phyloP scores from a whole-genome alignment of 208 protist genomes.

The Kentomonas sorsogonicus region DNA sequence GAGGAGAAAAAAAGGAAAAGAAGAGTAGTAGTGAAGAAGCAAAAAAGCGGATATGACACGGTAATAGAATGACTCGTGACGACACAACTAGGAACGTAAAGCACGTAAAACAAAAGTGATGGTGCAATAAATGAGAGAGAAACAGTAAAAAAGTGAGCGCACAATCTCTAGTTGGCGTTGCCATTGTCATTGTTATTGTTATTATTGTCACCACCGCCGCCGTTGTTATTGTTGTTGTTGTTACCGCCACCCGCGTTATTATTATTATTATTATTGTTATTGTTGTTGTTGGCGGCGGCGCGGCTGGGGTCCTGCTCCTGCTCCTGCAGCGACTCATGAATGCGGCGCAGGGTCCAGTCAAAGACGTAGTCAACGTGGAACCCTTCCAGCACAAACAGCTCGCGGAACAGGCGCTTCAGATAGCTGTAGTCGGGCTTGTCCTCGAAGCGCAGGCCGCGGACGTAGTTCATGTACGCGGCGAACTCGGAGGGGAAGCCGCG shows the following conservation, averaged over 20 bases:
- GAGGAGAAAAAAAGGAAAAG: too few relatives aligned
- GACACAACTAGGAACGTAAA: too few relatives aligned
- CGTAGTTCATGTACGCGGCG: slow-evolving; percentile 97
- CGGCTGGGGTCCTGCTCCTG: slow-evolving; percentile 27
- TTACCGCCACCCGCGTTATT: slow-evolving; percentile 11
- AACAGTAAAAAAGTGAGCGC: too few relatives aligned
- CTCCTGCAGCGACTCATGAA: slow-evolving; percentile 61
- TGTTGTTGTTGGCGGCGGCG: slow-evolving; percentile 9
- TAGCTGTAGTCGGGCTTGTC: slow-evolving; percentile 99
- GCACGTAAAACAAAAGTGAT: too few relatives aligned
- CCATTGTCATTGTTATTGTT: slow-evolving; percentile 5
- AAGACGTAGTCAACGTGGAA: slow-evolving; percentile 98
- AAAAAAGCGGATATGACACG: too few relatives aligned
- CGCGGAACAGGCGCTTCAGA: slow-evolving; percentile 96
- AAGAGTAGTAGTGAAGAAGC: too few relatives aligned
- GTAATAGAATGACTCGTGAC: too few relatives aligned
- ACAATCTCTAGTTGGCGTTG: too few relatives aligned
- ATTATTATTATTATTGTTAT: slow-evolving; percentile 1
- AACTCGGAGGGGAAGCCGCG: slow-evolving; percentile 94
- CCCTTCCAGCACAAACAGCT: slow-evolving; percentile 97
- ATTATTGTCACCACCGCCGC: not conserved
- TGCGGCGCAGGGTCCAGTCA: slow-evolving; percentile 96
- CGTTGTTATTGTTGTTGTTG: slow-evolving; percentile 11
- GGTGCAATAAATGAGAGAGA: too few relatives aligned
- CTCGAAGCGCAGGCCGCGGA: slow-evolving; percentile 95